Conservation (phyloP, 805 yeast species). For the Brettanomyces naardenensis region DNA sequence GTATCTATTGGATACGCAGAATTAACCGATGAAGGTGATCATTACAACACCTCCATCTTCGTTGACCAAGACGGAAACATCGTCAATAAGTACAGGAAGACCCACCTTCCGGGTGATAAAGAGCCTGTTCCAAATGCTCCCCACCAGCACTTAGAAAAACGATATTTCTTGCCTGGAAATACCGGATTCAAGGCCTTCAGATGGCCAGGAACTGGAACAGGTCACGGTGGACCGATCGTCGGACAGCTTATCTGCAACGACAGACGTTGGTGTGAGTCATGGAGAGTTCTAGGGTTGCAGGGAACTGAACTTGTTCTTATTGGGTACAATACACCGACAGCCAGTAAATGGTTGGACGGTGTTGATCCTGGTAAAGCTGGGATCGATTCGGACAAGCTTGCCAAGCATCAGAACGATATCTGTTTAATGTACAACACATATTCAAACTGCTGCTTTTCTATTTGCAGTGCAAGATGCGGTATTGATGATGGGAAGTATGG, state of each 20-base stretch:
- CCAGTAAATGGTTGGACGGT: conserved; percentile 1
- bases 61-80: conserved; percentile 26
- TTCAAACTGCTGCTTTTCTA: not conserved
- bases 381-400: not conserved
- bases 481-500: not conserved
- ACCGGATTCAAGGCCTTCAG: too few relatives aligned
- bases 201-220: too few relatives aligned
- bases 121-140: conserved; percentile 27
- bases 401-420: not conserved
- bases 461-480: not conserved
- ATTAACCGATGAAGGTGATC: conserved; percentile 30
- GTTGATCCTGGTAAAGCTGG: not conserved
- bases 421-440: not conserved
- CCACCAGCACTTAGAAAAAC: conserved; percentile 29
- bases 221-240: conserved; percentile 29
- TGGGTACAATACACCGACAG: conserved; percentile 27
- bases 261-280: conserved; percentile 35
- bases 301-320: conserved; percentile 31
- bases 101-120: conserved; percentile 30
- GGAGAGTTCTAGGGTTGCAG: conserved; percentile 32
- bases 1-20: conserved; percentile 32
- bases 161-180: too few relatives aligned
- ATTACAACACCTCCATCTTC: conserved; percentile 27
- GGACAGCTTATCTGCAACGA: conserved; percentile 34
- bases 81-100: conserved; percentile 29